A percentile compares a stretch with the other conserved stretches of the same genome.
Conservation (phyloP, 176 grass and related monocot genomes). For the Cenchrus fungigraminus region DNA sequence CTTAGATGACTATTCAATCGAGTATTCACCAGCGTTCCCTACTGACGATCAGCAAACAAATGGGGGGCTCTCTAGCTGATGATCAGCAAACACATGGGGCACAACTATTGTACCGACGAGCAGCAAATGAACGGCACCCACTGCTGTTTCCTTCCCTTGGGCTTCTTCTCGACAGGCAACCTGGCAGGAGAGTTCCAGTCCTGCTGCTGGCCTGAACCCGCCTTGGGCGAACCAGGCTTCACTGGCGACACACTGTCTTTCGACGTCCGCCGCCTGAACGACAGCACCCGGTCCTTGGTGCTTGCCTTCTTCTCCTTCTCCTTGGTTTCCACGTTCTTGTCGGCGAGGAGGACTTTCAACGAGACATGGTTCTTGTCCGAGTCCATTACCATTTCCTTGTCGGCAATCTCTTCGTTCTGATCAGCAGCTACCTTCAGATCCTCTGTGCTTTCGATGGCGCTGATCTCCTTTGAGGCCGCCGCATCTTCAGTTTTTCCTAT, state of each 20-base stretch:
- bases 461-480: slow-evolving; percentile 17
- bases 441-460: not conserved
- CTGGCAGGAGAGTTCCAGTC: slow-evolving; percentile 74
- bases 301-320: slow-evolving; percentile 51
- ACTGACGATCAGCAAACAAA: not conserved
- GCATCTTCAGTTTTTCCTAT: slow-evolving; percentile 11
- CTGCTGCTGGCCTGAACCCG: slow-evolving; percentile 37
- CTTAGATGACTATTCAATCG: not conserved
- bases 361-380: slow-evolving; percentile 58
- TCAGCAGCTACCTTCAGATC: not conserved
- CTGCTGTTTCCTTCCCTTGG: slow-evolving; percentile 52
- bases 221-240: slow-evolving; percentile 36
- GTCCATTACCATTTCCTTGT: slow-evolving; percentile 47
- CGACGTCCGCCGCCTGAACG: slow-evolving; percentile 31
- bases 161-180: slow-evolving; percentile 51
- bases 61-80: not conserved
- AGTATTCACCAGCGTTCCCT: not conserved
- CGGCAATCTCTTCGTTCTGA: slow-evolving; percentile 42
- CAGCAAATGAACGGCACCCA: slow-evolving; percentile 80
- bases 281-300: slow-evolving; percentile 41
- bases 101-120: slow-evolving; percentile 43
- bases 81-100: not conserved
- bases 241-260: slow-evolving; percentile 21
- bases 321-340: slow-evolving; percentile 50
- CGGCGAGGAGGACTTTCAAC: slow-evolving; percentile 54